Conservation (phyloP, 2,329 filamentous ascomycete species). For the Fusarium begoniae region DNA sequence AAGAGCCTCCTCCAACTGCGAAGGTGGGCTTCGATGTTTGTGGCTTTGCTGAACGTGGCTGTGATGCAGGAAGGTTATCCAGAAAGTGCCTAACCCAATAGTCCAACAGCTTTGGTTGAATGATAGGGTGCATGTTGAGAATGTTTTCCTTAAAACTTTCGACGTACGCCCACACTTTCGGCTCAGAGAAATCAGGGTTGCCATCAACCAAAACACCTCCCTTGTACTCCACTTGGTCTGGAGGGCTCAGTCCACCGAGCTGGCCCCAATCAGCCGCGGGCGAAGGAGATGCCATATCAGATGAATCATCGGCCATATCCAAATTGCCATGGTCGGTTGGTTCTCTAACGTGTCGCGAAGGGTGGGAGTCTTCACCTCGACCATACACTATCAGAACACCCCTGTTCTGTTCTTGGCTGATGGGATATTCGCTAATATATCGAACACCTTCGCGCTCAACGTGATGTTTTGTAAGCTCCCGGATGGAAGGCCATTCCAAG, state of each 20-base stretch:
- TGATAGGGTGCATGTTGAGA: conserved; percentile 72
- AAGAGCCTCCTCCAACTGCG: conserved; percentile 43
- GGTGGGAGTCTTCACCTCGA: conserved; percentile 77
- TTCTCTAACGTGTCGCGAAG: conserved; percentile 59
- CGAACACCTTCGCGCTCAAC: conserved; percentile 61
- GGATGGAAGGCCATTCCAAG: conserved; percentile 76
- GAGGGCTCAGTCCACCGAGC: conserved; percentile 60
- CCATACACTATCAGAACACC: conserved; percentile 81
- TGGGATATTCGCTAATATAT: conserved; percentile 76
- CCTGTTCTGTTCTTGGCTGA: conserved; percentile 76
- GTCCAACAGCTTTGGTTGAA: conserved; percentile 62
- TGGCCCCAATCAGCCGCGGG: conserved; percentile 68
- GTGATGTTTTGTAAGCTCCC: conserved; percentile 65
- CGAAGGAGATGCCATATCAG: conserved; percentile 63
- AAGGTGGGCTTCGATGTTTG: conserved; percentile 46
- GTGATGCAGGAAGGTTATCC: conserved; percentile 53
- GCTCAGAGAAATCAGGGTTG: conserved; percentile 63
- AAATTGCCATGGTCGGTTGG: conserved; percentile 49
- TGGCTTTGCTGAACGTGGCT: conserved; percentile 41
- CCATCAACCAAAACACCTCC: conserved; percentile 55
- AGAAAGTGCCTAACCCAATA: conserved; percentile 64
- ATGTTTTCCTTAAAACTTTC: conserved; percentile 68
- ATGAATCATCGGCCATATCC: conserved; percentile 59
- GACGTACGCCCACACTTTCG: conserved; percentile 63
- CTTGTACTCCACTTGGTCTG: conserved; percentile 52